Evolutionary conservation across 306 rosid species (phyloP).

Genomic region (Trifolium repens): DNA sequence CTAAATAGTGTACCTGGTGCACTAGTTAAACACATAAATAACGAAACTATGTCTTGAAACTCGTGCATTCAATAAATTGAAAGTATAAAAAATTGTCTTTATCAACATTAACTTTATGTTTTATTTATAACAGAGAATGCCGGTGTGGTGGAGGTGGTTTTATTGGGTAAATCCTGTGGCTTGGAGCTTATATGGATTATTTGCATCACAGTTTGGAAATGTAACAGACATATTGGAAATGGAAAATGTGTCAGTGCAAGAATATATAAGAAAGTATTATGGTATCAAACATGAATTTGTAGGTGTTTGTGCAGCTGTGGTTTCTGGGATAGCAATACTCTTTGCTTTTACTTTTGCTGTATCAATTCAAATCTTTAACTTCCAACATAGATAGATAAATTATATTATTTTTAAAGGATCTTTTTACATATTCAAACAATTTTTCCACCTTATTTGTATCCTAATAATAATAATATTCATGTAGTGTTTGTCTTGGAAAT

Average conservation of each 20-base stretch:
- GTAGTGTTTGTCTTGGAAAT: not conserved
- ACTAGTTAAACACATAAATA: no score
- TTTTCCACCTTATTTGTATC: not conserved
- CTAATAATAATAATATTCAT: not conserved
- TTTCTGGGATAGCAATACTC: slow-evolving; percentile 42
- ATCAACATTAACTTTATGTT: no score
- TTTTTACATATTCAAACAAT: not conserved
- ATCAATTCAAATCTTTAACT: slow-evolving; percentile 55
- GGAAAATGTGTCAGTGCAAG: slow-evolving; percentile 45
- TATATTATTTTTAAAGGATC: not conserved
- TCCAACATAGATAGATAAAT: slow-evolving; percentile 55
- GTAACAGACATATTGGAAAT: slow-evolving; percentile 25
- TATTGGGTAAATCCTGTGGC: slow-evolving; percentile 78
- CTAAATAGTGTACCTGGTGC: no score
- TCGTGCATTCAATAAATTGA: no score
- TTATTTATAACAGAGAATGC: slow-evolving; percentile 26
- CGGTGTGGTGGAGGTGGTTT: slow-evolving; percentile 95
- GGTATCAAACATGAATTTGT: slow-evolving; percentile 57
- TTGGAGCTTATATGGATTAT: slow-evolving; percentile 81
- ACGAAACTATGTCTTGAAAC: no score
- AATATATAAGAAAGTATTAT: slow-evolving; percentile 42
- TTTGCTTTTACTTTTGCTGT: slow-evolving; percentile 57
- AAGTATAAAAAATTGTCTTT: no score
- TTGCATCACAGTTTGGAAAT: slow-evolving; percentile 74
- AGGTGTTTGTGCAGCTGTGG: slow-evolving; percentile 52